These are phyloP conservation scores for Erythrophleum ivorense DNA, from an alignment of 331 rosid genomes.

Conservation along the genomic window DNA sequence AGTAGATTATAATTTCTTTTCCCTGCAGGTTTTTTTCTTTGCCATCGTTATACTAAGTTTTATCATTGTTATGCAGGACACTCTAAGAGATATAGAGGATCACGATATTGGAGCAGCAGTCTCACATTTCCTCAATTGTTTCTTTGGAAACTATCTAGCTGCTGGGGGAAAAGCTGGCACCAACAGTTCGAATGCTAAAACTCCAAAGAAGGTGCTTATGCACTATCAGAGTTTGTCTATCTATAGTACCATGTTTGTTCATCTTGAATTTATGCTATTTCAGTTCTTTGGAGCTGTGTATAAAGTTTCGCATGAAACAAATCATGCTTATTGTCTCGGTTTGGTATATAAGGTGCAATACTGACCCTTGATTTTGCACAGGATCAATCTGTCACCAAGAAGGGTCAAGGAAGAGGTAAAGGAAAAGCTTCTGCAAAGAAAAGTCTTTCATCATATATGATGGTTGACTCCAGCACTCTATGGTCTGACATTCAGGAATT, in stretches of 20 bases:
- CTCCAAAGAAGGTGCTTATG: constrained; percentile 60
- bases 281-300: too few relatives aligned
- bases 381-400: constrained; percentile 58
- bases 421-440: constrained; percentile 53
- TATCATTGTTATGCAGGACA: constrained; percentile 55
- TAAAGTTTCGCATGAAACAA: too few relatives aligned
- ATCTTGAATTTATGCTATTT: constrained; percentile 5
- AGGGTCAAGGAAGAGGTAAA: constrained; percentile 61
- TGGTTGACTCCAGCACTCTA: constrained; percentile 60
- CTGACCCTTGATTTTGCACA: constrained; percentile 48
- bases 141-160: constrained; percentile 71
- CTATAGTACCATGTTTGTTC: background rate
- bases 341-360: too few relatives aligned
- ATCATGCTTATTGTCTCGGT: too few relatives aligned
- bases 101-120: constrained; percentile 71
- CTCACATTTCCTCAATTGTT: constrained; percentile 71
- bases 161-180: constrained; percentile 46
- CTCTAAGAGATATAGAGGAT: constrained; percentile 72
- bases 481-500: constrained; percentile 72
- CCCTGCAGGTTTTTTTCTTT: too few relatives aligned
- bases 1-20: too few relatives aligned
- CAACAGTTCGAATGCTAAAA: constrained; percentile 46
- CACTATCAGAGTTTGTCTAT: constrained; percentile 3
- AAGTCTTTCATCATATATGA: constrained; percentile 53
- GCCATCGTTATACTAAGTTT: too few relatives aligned